Conservation (phyloP, 2,329 filamentous ascomycete genomes). For the Botrytis fragariae region DNA sequence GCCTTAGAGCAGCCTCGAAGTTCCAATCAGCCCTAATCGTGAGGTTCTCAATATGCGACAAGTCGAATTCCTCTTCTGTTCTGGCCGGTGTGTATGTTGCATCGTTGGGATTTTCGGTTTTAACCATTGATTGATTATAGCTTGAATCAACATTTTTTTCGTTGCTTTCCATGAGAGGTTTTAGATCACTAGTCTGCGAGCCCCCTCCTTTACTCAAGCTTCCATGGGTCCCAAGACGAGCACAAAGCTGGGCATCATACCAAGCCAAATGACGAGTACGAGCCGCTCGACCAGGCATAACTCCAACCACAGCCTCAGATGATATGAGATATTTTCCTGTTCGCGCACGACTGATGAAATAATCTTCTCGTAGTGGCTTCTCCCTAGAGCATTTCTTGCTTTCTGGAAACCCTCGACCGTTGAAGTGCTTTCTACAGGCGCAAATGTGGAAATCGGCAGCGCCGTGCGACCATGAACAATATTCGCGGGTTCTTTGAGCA, state of each 20-base stretch:
- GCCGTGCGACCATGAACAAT: slow-evolving; percentile 1
- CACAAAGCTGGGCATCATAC: background rate
- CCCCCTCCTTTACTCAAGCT: background rate
- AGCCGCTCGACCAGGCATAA: background rate
- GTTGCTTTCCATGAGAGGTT: background rate
- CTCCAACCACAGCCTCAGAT: background rate
- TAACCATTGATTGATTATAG: background rate
- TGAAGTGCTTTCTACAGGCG: slow-evolving; percentile 1
- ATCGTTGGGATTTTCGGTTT: too few relatives aligned
- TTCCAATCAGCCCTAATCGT: background rate
- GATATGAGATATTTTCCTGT: background rate
- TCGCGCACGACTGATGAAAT: background rate
- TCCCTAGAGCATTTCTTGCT: background rate
- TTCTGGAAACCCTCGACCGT: background rate
- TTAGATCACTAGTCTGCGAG: background rate
- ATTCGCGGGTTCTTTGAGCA: slow-evolving; percentile 3
- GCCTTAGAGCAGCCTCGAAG: background rate
- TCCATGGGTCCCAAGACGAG: background rate
- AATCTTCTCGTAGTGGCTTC: background rate
- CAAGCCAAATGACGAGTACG: background rate
- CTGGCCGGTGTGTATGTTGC: background rate
- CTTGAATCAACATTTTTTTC: background rate
- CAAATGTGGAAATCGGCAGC: slow-evolving; percentile 6
- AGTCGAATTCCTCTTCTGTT: background rate
- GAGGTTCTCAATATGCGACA: background rate